Base-by-base conservation (phyloP, 2,329 filamentous ascomycete genomes). In the Fusarium anguioides region DNA sequence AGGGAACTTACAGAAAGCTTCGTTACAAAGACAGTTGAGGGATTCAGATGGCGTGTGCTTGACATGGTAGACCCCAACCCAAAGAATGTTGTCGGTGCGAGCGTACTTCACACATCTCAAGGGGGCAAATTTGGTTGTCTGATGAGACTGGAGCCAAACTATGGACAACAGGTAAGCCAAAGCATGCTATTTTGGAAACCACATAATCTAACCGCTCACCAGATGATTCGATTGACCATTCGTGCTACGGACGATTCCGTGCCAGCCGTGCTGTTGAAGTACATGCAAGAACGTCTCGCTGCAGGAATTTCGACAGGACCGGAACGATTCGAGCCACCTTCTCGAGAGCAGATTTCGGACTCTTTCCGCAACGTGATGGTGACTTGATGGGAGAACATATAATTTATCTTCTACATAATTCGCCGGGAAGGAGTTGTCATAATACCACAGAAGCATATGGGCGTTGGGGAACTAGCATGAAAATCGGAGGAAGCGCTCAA, bases 211-310 rank as follows among this genome's bases (percentile, higher is more conserved):
- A 74, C 60, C 14, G 8, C 37, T 27, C 46, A 63, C 9, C 70
- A 97, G 96, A 97, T 97, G 93, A 92, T 96, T 74, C 94, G 96
- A 51, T 84, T 98, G 62, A 99, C 96, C 0, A 91, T 99, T 72
- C 88, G 96, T 65, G 96, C 95, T 8, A 99, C 96, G 2, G 95
- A 98, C 74, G 96, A 98, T 75, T 87, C 84, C 29, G 93, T 99
- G 0, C 94, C 96, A 9, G 85, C 87, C 3, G 85, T 95, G 20
- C 77, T 99, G 56, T 82, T 96, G 74, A 94, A 93, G 78, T 81
- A 92, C 58, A 97, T 99, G 93, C 91, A 96, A 75, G 92, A 95
- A 66, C 87, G 91, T 64, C 83, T 98, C 45, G 84, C 90, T 9
- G 76, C 78, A 9, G 88, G 88, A 7, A 71, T 79, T 23, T 81